Evolutionary conservation across 83 land plant genomes (phyloP).

Genomic region (Diphasiastrum complanatum): DNA sequence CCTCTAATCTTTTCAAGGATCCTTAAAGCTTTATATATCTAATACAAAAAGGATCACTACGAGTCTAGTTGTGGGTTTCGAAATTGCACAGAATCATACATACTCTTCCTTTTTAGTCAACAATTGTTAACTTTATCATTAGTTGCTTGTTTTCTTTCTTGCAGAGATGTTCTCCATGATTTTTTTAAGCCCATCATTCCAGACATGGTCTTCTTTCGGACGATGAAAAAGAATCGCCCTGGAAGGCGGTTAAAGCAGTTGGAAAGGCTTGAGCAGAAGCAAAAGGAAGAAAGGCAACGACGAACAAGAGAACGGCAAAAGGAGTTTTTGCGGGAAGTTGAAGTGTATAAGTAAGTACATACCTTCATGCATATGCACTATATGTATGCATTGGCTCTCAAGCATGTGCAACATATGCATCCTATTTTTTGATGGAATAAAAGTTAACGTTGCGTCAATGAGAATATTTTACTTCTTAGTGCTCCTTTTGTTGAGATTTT

Average conservation of each 20-base stretch:
- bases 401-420: too few species aligned
- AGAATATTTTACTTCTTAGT: too few species aligned
- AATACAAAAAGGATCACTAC: too few species aligned
- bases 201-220: slow-evolving; percentile 67
- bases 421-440: too few species aligned
- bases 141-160: too few species aligned
- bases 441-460: too few species aligned
- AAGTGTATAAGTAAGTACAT: slow-evolving; percentile 63
- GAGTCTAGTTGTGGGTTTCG: too few species aligned
- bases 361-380: background rate
- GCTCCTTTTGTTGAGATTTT: too few species aligned
- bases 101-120: background rate
- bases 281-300: slow-evolving; percentile 89
- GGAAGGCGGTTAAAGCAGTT: slow-evolving; percentile 84
- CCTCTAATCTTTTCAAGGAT: too few species aligned
- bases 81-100: background rate
- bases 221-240: slow-evolving; percentile 75
- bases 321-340: slow-evolving; percentile 83
- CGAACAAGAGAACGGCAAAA: slow-evolving; percentile 86
- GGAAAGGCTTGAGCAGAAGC: slow-evolving; percentile 79
- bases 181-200: slow-evolving; percentile 71
- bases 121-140: too few species aligned
- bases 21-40: too few species aligned
- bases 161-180: slow-evolving; percentile 90
- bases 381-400: too few species aligned